These are phyloP conservation scores for Chrysanthemum seticuspe DNA, from an alignment of 129 eudicot species.

Conservation along the genomic window DNA sequence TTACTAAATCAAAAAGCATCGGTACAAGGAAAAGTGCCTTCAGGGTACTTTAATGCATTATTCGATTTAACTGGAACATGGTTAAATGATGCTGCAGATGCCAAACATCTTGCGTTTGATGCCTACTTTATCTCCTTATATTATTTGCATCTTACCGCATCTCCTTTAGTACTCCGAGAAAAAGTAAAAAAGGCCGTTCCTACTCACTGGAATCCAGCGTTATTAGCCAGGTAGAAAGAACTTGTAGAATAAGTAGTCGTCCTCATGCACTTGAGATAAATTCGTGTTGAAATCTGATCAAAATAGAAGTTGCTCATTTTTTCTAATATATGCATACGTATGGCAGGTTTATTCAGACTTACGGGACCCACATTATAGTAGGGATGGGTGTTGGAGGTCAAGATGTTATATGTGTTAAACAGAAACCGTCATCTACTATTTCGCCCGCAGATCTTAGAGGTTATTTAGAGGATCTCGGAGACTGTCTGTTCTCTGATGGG, in stretches of 20 bases:
- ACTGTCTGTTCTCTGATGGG: slow-evolving; percentile 73
- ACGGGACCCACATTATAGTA: slow-evolving; percentile 87
- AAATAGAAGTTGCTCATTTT: not conserved
- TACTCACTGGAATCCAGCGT: slow-evolving; percentile 89
- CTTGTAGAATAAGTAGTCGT: not conserved
- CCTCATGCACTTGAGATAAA: not conserved
- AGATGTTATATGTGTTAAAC: slow-evolving; percentile 85
- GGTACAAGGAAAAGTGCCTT: slow-evolving; percentile 92
- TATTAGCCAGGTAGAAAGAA: slow-evolving; percentile 64
- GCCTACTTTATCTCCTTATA: slow-evolving; percentile 84
- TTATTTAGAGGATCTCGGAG: slow-evolving; percentile 94
- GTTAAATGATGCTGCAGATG: slow-evolving; percentile 84
- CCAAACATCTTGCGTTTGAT: slow-evolving; percentile 87
- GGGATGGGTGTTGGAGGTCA: slow-evolving; percentile 97
- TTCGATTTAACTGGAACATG: slow-evolving; percentile 88
- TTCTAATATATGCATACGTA: slow-evolving; percentile 15
- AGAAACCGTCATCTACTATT: slow-evolving; percentile 69
- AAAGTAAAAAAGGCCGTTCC: slow-evolving; percentile 85
- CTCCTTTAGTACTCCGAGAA: slow-evolving; percentile 73
- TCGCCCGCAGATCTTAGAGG: slow-evolving; percentile 83
- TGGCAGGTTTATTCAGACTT: slow-evolving; percentile 89
- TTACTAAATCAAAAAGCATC: slow-evolving; percentile 90
- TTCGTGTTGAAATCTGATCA: not conserved
- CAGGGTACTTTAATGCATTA: slow-evolving; percentile 84
- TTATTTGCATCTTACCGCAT: slow-evolving; percentile 71